Base-by-base conservation (phyloP, 495 filamentous ascomycete species). In the Chlorociboria aeruginascens region DNA sequence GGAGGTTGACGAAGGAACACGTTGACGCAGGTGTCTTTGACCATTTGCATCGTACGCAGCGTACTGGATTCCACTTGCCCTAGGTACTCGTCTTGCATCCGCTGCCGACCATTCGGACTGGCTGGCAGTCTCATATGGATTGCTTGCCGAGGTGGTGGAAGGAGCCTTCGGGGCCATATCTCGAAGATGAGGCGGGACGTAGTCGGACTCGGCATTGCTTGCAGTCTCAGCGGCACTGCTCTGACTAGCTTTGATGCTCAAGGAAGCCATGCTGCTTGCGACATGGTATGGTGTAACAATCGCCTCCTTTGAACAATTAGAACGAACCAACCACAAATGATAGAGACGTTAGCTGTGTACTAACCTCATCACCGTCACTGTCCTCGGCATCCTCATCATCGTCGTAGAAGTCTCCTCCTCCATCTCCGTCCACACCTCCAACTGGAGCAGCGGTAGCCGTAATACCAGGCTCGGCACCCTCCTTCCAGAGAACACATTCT, bases 401-500 rank as follows among this genome's bases (percentile, higher is more conserved):
- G 8, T 29, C 39, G 17, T 25, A 3, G 6, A 38, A 36, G 0
- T 28, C 29, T 8, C 17, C 14, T 16, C 30, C 14, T 38, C 51
- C 52, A 43, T 46, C 48, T 2, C 42, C 43, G 8, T 41, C 14
- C 0, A 43, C 12, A 6, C 32, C 29, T 1, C 10, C 20, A n/a
- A 38, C 40, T 12, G 58, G 61, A 10, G 48, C 12, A 35, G 51
- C 13, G 41, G 46, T 10, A 45, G 52, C 43, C 3, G 38, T 8
- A 3, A 60, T 49, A n/a, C 51, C 52, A 6, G 38, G 52, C 32
- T 59, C 58, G 7, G 33, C 38, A 3, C 30, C 11, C 10, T 41
- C 29, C 37, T 59, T 56, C 57, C 59, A 70, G 37, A 72, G 65
- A 20, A 78, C 71, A 46, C 82, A 83, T 14, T 61, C 60, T 13